These are phyloP conservation scores for Kwoniella sp. DNA, from an alignment of 768 basidiomycete species.

Conservation along the genomic window DNA sequence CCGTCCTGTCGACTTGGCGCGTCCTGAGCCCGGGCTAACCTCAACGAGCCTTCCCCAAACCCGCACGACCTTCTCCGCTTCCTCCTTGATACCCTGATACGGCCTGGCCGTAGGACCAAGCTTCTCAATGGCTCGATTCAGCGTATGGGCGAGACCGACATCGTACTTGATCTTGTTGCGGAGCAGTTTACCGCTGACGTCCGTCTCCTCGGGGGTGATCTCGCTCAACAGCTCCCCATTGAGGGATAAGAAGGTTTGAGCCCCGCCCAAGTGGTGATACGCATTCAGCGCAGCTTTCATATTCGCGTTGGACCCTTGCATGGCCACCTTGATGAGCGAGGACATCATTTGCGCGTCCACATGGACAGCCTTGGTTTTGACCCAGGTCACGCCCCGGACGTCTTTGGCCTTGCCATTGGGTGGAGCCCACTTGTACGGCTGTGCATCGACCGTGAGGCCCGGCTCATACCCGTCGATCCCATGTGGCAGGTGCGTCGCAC, in stretches of 20 bases:
- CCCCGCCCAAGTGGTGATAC: neutral
- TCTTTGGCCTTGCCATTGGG: slow-evolving; percentile 21
- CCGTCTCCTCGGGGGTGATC: neutral
- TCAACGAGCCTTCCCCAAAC: slow-evolving; percentile 1
- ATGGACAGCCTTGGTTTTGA: slow-evolving; percentile 2
- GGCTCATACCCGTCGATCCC: slow-evolving; percentile 11
- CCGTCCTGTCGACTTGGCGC: neutral
- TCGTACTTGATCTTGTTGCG: neutral
- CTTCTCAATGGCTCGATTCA: slow-evolving; percentile 3
- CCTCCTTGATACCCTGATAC: neutral
- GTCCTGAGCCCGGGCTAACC: neutral
- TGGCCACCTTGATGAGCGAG: slow-evolving; percentile 3
- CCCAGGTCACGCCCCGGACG: slow-evolving; percentile 12
- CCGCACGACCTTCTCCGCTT: neutral
- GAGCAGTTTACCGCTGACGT: neutral
- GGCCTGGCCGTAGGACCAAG: neutral
- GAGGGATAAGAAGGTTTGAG: neutral
- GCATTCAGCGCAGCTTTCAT: slow-evolving; percentile 9
- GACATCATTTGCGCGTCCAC: slow-evolving; percentile 14
- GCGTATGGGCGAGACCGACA: neutral
- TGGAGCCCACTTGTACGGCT: slow-evolving; percentile 12
- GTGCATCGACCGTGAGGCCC: neutral
- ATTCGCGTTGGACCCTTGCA: slow-evolving; percentile 3
- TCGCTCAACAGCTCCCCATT: neutral
- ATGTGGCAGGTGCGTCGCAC: slow-evolving; percentile 24